Conservation (phyloP, 2,329 filamentous ascomycete genomes). For the Botryotinia convoluta region DNA sequence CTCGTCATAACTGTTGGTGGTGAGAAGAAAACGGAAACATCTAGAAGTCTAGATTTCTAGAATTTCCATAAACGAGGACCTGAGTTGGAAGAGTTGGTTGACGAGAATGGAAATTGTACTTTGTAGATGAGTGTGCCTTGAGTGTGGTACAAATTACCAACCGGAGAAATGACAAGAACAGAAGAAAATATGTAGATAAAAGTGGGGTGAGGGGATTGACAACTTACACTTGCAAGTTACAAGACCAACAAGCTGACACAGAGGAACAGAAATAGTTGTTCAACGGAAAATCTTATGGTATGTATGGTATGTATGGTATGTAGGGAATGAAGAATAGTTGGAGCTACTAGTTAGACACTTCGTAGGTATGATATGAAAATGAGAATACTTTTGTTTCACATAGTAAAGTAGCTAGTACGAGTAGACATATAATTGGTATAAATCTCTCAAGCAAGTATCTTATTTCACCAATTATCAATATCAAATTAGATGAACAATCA, state of each 20-base stretch:
- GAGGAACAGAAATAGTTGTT: neutral
- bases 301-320: neutral
- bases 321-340: neutral
- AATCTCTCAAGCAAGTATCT: neutral
- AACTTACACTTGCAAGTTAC: neutral
- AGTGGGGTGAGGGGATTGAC: neutral
- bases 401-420: neutral
- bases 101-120: neutral
- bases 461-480: neutral
- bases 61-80: neutral
- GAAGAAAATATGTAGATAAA: neutral
- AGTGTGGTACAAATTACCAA: neutral
- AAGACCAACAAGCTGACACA: neutral
- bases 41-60: conserved; percentile 11
- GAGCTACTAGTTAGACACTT: neutral
- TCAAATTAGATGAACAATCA: neutral
- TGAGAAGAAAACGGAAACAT: conserved; percentile 1
- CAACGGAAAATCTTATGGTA: neutral
- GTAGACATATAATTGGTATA: neutral
- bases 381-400: neutral
- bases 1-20: neutral
- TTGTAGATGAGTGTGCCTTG: neutral
- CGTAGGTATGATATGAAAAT: neutral
- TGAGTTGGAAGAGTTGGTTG: conserved; percentile 8
- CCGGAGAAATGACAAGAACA: neutral